Base-by-base conservation (phyloP, 306 rosid genomes). In the Cicer arietinum region DNA sequence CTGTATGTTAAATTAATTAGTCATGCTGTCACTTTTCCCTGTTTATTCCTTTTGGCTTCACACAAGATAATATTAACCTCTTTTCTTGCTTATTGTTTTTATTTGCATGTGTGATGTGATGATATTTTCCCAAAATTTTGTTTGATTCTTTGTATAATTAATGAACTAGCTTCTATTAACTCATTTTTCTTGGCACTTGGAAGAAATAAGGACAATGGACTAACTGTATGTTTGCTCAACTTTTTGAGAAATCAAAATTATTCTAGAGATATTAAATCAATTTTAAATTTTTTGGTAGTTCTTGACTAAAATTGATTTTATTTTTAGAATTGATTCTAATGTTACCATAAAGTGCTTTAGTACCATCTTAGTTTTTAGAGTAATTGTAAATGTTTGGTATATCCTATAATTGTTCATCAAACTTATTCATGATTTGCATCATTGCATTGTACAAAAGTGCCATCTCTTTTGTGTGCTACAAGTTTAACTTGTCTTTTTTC, bases 371-470 rank as follows among this genome's bases (percentile, higher is more conserved):
- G 30, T 30, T 59, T 60, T 4, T 12, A 60, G 25, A 62, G 7
- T 62, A 39, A 62, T 35, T 60, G 37, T 30, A 13, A 57, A 35
- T 35, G 44, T 59, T 67, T 58, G 71, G 70, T 47, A 13, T 60
- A 74, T 54, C 17, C 52, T 65, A 43, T n/a, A 62, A 65, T n/a
- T 50, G 46, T n/a, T 67, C 37, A 17, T 79, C 41, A 40, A 40
- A 6, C 65, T 51, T 35, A 60, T 60, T 30, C 63, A 51, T 70
- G 69, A 18, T 6, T 9, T 12, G 53, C 39, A 68, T 80, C 75
- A 80, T 69, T 80, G 40, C 73, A 52, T 75, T 51, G 13, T 48
- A 43, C 52, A 60, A 69, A 75, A 61, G 73, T 30, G 20, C 50
- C 60, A 54, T 59, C 39, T 67, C 18, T 74, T 16, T 68, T 35